Evolutionary conservation across 352 stramenopile genomes (phyloP).

Genomic region (Phytophthora syringae): DNA sequence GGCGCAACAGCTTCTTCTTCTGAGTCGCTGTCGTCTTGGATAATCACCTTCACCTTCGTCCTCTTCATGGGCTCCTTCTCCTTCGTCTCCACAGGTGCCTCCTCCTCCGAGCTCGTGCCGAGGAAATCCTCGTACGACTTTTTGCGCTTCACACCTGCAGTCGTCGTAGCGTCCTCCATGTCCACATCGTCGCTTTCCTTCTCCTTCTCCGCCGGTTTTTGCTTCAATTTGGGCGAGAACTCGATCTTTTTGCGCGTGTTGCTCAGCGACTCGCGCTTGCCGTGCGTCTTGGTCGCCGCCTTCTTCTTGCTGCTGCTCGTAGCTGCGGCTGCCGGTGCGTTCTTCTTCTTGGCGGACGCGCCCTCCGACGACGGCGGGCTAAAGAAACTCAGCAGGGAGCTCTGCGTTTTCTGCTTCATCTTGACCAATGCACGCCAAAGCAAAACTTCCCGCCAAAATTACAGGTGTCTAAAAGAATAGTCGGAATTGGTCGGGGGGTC

Average conservation of each 20-base stretch:
- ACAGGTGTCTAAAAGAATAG: neutral
- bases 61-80: slow-evolving; percentile 39
- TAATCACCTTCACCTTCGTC: slow-evolving; percentile 54
- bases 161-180: slow-evolving; percentile 7
- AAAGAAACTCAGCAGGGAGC: slow-evolving; percentile 88
- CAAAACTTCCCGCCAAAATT: slow-evolving; percentile 31
- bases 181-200: slow-evolving; percentile 21
- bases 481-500: neutral
- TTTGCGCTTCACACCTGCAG: slow-evolving; percentile 47
- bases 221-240: slow-evolving; percentile 67
- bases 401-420: slow-evolving; percentile 63
- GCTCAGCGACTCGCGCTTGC: slow-evolving; percentile 26
- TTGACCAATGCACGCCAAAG: slow-evolving; percentile 15
- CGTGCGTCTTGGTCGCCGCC: slow-evolving; percentile 7
- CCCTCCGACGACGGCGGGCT: slow-evolving; percentile 58
- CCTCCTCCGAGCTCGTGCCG: slow-evolving; percentile 72
- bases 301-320: slow-evolving; percentile 21
- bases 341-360: slow-evolving; percentile 45
- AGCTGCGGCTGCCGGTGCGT: slow-evolving; percentile 1
- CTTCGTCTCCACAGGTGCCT: slow-evolving; percentile 36
- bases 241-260: slow-evolving; percentile 70
- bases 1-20: slow-evolving; percentile 44
- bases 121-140: slow-evolving; percentile 72
- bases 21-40: slow-evolving; percentile 87
- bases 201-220: slow-evolving; percentile 11